Conservation (phyloP, 441 rosid genomes). For the Brassica balearica region DNA sequence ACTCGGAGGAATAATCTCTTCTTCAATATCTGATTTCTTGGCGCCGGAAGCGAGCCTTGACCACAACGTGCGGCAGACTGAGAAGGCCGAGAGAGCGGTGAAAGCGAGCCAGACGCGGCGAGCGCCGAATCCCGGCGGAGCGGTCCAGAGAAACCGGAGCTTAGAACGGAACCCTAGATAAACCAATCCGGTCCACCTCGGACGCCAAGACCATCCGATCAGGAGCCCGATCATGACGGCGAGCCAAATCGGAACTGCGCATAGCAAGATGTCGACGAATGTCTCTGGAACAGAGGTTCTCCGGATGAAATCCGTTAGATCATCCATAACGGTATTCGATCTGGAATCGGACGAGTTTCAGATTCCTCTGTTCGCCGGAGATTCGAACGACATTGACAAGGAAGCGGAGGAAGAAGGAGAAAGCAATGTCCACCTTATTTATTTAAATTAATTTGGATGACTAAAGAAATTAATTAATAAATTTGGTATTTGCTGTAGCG, state of each 20-base stretch:
- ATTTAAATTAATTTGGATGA: neutral
- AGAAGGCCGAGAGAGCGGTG: conserved; percentile 87
- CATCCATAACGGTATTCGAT: conserved; percentile 60
- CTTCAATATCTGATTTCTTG: conserved; percentile 32
- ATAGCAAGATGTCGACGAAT: conserved; percentile 87
- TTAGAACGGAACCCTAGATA: conserved; percentile 79
- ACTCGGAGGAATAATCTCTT: neutral
- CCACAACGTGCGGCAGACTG: conserved; percentile 79
- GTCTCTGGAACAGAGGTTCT: conserved; percentile 75
- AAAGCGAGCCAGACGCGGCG: conserved; percentile 89
- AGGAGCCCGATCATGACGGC: conserved; percentile 93
- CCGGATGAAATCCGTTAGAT: conserved; percentile 64
- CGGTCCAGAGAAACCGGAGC: conserved; percentile 77
- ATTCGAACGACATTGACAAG: conserved; percentile 42
- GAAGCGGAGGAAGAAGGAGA: conserved; percentile 7
- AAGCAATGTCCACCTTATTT: conserved; percentile 20
- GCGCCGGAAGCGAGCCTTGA: conserved; percentile 50
- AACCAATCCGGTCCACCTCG: conserved; percentile 87
- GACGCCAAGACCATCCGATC: conserved; percentile 97
- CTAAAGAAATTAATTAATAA: neutral
- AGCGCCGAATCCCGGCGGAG: conserved; percentile 91
- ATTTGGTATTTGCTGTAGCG: neutral
- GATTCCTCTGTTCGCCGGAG: conserved; percentile 17
- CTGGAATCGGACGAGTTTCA: conserved; percentile 2
- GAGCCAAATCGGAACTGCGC: conserved; percentile 94